Base-by-base conservation (phyloP, 768 basidiomycete genomes). In the Ramaria sp. region DNA sequence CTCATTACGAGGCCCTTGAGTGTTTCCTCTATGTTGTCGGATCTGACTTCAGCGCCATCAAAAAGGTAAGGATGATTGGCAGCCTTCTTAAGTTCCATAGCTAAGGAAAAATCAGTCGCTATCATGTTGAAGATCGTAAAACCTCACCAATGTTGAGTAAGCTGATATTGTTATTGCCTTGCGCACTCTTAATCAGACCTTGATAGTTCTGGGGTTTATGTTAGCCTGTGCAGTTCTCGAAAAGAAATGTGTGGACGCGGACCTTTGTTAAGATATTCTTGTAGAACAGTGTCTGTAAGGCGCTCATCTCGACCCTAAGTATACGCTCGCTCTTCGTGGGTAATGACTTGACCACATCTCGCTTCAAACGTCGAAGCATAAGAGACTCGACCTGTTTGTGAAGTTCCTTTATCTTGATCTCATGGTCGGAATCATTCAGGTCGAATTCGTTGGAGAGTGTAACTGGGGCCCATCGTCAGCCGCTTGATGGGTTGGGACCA, bases 271-370 rank as follows among this genome's bases (percentile, higher is more conserved):
- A 70, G 62, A 97, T 98, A 67, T 96, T 98, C 77, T 97, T 97
- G 75, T 99, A 99, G 65, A 94, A 97, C 65, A 93, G 93, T 5
- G 91, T 94, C 69, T 97, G 95, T 65, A 98, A 79, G 50, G 88
- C 80, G 65, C 83, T 86, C 94, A 98, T 94, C 74, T 99, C 96
- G 28, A 98, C 94, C 18, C 96, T 83, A 43, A 99, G 73, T 61
- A 98, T 99, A 37, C 93, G 86, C 70, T 99, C 96, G 67, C 91
- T 94, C 79, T 99, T 99, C 9, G 94, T 93, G 5, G 96, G 96
- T 48, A 99, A 71, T 39, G 88, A 90, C 56, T 94, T 96, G 57
- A 98, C 80, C 10, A 99, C 96, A 63, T 99, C 96, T 57, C 84
- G 84, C 74, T 99, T 99, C 62, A 99, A 70, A 28, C 96, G 82